phyloP scores from a whole-genome alignment of 2,329 filamentous ascomycete species.

The Tricladium varicosporioides region DNA sequence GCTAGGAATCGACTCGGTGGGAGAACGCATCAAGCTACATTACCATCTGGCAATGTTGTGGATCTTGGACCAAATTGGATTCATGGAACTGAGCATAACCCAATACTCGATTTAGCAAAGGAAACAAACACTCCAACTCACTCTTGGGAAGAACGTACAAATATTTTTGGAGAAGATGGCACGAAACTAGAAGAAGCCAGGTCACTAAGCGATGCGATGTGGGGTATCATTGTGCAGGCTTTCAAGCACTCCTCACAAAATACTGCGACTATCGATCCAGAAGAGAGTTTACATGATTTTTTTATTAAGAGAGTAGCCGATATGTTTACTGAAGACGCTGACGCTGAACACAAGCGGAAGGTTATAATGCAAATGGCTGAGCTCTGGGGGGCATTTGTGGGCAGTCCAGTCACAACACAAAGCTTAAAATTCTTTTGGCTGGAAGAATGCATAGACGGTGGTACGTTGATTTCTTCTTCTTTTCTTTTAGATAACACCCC shows the following conservation, averaged over 20 bases:
- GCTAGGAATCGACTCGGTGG: constrained; percentile 55
- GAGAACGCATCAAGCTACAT: constrained; percentile 25
- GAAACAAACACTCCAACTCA: constrained; percentile 46
- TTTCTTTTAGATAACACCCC: background rate
- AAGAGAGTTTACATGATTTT: constrained; percentile 50
- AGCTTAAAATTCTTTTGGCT: constrained; percentile 57
- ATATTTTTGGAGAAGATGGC: constrained; percentile 41
- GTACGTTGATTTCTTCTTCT: constrained; percentile 22
- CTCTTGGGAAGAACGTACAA: constrained; percentile 45
- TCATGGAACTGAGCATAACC: constrained; percentile 38
- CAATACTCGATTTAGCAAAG: constrained; percentile 51
- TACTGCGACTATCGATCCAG: constrained; percentile 45
- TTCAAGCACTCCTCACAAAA: constrained; percentile 53
- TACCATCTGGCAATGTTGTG: constrained; percentile 27
- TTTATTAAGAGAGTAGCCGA: constrained; percentile 49
- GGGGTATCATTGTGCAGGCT: constrained; percentile 51
- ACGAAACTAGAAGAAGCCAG: constrained; percentile 20
- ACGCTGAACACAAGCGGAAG: constrained; percentile 34
- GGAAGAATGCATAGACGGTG: constrained; percentile 55
- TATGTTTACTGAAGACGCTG: constrained; percentile 38
- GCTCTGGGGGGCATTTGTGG: constrained; percentile 53
- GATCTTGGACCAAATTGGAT: constrained; percentile 35
- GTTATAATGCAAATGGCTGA: constrained; percentile 39
- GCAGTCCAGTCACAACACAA: constrained; percentile 46
- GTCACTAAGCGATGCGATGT: constrained; percentile 41